Base-by-base conservation (phyloP, 345 rosid species). In the Turnera subulata region DNA sequence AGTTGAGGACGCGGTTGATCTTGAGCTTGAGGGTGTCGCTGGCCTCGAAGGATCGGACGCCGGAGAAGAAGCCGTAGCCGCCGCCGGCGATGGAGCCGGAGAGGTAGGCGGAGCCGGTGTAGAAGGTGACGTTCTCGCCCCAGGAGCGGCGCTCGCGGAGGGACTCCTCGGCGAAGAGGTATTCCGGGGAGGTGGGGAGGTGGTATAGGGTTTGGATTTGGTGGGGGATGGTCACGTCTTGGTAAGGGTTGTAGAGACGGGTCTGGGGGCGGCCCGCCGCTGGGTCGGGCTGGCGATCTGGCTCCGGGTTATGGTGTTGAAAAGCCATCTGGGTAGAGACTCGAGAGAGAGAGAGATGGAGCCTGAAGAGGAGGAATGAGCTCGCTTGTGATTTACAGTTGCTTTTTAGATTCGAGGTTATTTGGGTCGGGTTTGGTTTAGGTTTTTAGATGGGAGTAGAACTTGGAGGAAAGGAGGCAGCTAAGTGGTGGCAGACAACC, bases 111-210 rank as follows among this genome's bases (percentile, higher is more conserved):
- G n/a, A n/a, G n/a, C n/a, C 99, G 53, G 99, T 89, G 71, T 93
- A 93, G 61, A 89, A 93, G 42, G 97, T 86, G 61, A 93, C 85
- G 48, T 89, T 93, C 74, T 89, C 99, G 11, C 99, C 97, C 98
- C 98, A 92, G 46, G 96, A 82, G 49, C 98, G 95, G 67, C 95
- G 97, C 49, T 87, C 94, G 72, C 68, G 81, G 55, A 78, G n/a
- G 35, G 97, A 75, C 62, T 93, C 97, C 63, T 93, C 99, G 11
- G 84, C 32, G 74, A 93, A 93, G 70, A 93, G 97, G 70, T 74
- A 89, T 70, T 93, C 99, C 13, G 99, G 99, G 2, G 97, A 82
- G 45, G 88, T 85, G 19, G 94, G 91, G 46, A 93, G 89, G 79
- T 82, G 75, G 82, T 93, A 89, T 43, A 82, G 81, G 59, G 69